Base-by-base conservation (phyloP, 2,329 filamentous ascomycete species). In the Microthyrium microscopicum region DNA sequence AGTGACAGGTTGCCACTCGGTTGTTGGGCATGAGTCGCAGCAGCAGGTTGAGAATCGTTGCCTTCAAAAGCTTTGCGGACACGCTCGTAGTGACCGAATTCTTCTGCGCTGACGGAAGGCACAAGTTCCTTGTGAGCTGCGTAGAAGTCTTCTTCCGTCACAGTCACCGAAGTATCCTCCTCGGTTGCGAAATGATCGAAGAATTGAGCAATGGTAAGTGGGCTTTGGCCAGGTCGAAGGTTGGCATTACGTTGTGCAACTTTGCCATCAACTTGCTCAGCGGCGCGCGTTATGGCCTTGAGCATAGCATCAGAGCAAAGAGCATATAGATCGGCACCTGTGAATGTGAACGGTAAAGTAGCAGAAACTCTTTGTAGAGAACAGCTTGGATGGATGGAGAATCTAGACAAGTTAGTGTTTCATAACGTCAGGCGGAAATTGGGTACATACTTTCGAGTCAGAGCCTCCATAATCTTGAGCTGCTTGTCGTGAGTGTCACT, bases 271-370 rank as follows among this genome's bases (percentile, higher is more conserved):
- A 95, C 85, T 2, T 71, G 65, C 2, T 73, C 69, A 2, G 89
- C 84, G 50, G 91, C 82, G 4, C 89, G 74, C 3, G 89, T 98
- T 38, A 98, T 87, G 15, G 89, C 89, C 55, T 98, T 95, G 44
- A 98, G 77, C 89, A 98, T 98, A 33, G 89, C 84, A 54, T 98
- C 89, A 27, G 84, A 93, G 61, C 87, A 95, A 15, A 98, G 68
- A 1, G 89, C 89, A 56, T 98, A 98, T 50, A 98, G 77, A 58
- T 98, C 89, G 41, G 89, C 89, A 48, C 89, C 89, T 0, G 89
- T 98, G 58, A 94, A 98, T 3, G 87, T 95, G 52, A 94, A 89
- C 0, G 89, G 89, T 4, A 98, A 68, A 8, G 66, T 66, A 33
- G 78, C 66, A 4, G 87, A 78, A 29, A 98, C 73, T 5, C 70